Percentiles rank a stretch among this genome's conserved stretches.
Evolutionary conservation across 805 yeast genomes (phyloP).

Genomic region (Vanderwaltozyma polyspora): DNA sequence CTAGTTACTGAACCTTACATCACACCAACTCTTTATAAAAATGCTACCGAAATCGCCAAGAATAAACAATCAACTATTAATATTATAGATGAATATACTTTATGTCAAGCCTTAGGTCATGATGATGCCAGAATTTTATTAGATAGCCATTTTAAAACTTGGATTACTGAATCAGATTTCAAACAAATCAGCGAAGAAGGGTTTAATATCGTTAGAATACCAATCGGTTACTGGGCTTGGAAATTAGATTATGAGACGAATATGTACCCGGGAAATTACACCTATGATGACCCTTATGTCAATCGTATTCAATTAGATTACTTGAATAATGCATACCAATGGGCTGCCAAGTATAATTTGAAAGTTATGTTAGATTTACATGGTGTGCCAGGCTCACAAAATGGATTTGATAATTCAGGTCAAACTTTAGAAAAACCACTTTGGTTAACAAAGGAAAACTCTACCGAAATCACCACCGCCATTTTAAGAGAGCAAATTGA

Average conservation of each 20-base stretch:
- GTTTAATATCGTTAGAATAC: conserved; percentile 61
- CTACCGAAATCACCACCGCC: conserved; percentile 38
- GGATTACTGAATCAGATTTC: conserved; percentile 51
- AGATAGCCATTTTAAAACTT: conserved; percentile 43
- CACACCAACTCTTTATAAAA: conserved; percentile 43
- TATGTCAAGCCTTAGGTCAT: conserved; percentile 38
- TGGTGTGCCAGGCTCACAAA: conserved; percentile 77
- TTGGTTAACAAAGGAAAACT: conserved; percentile 33
- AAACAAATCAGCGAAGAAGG: conserved; percentile 39
- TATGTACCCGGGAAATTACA: conserved; percentile 10
- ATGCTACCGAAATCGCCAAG: neutral
- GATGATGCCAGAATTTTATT: conserved; percentile 34
- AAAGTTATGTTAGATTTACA: conserved; percentile 70
- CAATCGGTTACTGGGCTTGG: conserved; percentile 78
- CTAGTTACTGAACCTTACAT: conserved; percentile 59
- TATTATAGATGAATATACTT: conserved; percentile 47
- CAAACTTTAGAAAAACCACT: conserved; percentile 32
- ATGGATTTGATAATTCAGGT: conserved; percentile 80
- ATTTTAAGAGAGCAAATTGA: conserved; percentile 40
- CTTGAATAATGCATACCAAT: conserved; percentile 50
- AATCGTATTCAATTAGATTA: conserved; percentile 43
- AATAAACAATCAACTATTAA: neutral
- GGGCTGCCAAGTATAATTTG: conserved; percentile 52
- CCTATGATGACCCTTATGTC: conserved; percentile 48
- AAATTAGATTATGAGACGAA: conserved; percentile 22